These are phyloP conservation scores for Pythium coloratum DNA, from an alignment of 352 stramenopile species.

Conservation along the genomic window DNA sequence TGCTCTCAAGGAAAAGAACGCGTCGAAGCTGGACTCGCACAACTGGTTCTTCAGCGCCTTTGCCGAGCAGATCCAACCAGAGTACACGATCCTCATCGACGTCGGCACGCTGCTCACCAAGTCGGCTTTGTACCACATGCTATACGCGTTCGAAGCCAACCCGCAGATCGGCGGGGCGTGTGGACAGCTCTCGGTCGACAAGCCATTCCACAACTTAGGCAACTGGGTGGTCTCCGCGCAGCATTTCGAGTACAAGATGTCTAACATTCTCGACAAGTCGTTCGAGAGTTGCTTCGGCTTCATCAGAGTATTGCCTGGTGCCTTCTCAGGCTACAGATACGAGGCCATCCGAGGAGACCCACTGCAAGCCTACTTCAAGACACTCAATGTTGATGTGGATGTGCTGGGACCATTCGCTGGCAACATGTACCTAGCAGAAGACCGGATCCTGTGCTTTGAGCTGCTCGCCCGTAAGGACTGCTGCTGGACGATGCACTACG, in stretches of 20 bases:
- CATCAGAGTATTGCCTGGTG: slow-evolving; percentile 83
- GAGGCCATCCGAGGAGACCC: slow-evolving; percentile 77
- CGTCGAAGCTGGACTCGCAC: slow-evolving; percentile 84
- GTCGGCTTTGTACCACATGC: slow-evolving; percentile 73
- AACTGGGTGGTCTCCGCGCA: slow-evolving; percentile 90
- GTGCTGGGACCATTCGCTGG: slow-evolving; percentile 79
- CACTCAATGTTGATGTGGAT: slow-evolving; percentile 74
- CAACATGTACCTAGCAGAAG: slow-evolving; percentile 90
- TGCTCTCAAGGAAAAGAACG: slow-evolving; percentile 82
- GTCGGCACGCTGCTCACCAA: slow-evolving; percentile 86
- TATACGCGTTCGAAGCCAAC: slow-evolving; percentile 78
- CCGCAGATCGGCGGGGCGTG: slow-evolving; percentile 80
- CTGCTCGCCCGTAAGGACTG: slow-evolving; percentile 78
- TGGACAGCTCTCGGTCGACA: slow-evolving; percentile 77
- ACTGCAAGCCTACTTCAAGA: slow-evolving; percentile 85
- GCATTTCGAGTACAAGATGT: slow-evolving; percentile 91
- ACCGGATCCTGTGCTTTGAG: slow-evolving; percentile 86
- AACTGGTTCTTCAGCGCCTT: slow-evolving; percentile 87
- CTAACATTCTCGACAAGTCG: slow-evolving; percentile 87
- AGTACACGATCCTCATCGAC: slow-evolving; percentile 84
- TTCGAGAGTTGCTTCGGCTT: slow-evolving; percentile 87
- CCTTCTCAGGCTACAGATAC: slow-evolving; percentile 85
- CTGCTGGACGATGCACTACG: slow-evolving; percentile 88
- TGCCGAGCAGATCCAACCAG: slow-evolving; percentile 78
- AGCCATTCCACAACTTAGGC: slow-evolving; percentile 80